Evolutionary conservation across 495 filamentous ascomycete genomes (phyloP).

Genomic region (Xanthoparmelia taractica): DNA sequence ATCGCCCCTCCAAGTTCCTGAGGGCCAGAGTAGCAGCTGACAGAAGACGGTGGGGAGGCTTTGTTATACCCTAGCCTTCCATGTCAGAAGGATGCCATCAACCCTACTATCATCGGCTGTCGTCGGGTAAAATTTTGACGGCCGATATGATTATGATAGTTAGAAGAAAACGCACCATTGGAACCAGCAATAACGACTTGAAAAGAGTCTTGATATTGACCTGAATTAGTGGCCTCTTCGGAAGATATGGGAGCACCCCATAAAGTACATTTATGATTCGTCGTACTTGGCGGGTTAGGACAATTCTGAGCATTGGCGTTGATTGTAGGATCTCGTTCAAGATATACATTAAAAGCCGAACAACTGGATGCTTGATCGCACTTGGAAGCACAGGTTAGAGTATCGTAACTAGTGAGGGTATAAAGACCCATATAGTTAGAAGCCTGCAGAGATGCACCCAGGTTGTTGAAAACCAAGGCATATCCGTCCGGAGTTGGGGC

Average conservation of each 20-base stretch:
- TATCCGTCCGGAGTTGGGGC: conserved; percentile 33
- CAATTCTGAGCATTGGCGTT: conserved; percentile 30
- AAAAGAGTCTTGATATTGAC: conserved; percentile 36
- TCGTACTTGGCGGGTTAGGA: conserved; percentile 39
- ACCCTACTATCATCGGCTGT: too few species aligned
- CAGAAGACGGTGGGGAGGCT: conserved; percentile 27
- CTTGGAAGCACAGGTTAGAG: conserved; percentile 30
- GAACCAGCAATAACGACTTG: conserved; percentile 40
- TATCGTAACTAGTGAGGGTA: conserved; percentile 36
- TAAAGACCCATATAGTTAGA: conserved; percentile 39
- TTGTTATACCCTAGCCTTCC: conserved; percentile 28
- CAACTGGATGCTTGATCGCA: conserved; percentile 32
- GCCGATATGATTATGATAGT: background rate
- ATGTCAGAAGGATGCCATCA: background rate
- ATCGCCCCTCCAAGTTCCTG: conserved; percentile 34
- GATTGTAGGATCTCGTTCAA: conserved; percentile 41
- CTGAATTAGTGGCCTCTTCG: conserved; percentile 32
- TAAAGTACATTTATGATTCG: conserved; percentile 48
- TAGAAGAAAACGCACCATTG: conserved; percentile 23
- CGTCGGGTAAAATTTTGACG: too few species aligned
- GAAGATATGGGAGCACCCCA: conserved; percentile 36
- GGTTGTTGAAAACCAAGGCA: conserved; percentile 32
- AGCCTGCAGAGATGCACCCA: conserved; percentile 31
- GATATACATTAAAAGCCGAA: conserved; percentile 42
- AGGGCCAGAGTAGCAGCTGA: conserved; percentile 29